Base-by-base conservation (phyloP, 2,329 filamentous ascomycete genomes). In the Xylariales sp. region DNA sequence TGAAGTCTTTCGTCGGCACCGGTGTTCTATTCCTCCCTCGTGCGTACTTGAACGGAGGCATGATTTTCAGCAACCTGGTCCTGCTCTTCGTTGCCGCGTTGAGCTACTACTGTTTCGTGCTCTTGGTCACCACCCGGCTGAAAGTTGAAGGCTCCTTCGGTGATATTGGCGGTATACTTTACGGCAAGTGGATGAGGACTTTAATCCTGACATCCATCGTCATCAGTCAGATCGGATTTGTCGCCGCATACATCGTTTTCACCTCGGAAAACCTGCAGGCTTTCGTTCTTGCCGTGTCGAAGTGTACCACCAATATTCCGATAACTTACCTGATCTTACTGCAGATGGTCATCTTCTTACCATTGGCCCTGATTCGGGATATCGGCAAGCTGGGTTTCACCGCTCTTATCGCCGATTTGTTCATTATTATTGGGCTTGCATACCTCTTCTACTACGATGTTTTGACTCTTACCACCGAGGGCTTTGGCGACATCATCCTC, bases 1-100 rank as follows among this genome's bases (percentile, higher is more conserved):
- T 98, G 48, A 98, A 98, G 69, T 97, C 91, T 0, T 98, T 98
- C 57, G 93, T 98, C 33, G 93, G 94, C 15, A 98, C 93, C 1
- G 91, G 91, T 40, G 91, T 97, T 7, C 71, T 97, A 13, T 97
- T 97, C 67, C 69, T 97, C 23, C 91, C 91, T 1, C 82, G 89
- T 33, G 91, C 93, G 5, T 98, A 93, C 57, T 76, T 96, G 47
- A 98, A 95, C 54, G 93, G 93, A 38, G 93, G 93, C 41, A 97
- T 98, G 90, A 67, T 95, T 13, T 98, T 98, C 63, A 95, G 89
- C 53, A 95, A 94, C 56, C 48, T 94, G 36, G 85, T 98, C 13
- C 76, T 98, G n/a, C 70, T 98, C 16, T 76, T 74, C 27, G 88
- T 98, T 13, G 90, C 93, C 6, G 69, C 77, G 3, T 70, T 98